Evolutionary conservation across 169 alveolate species (phyloP).

Genomic region (Haemoproteus tartakovskyi): DNA sequence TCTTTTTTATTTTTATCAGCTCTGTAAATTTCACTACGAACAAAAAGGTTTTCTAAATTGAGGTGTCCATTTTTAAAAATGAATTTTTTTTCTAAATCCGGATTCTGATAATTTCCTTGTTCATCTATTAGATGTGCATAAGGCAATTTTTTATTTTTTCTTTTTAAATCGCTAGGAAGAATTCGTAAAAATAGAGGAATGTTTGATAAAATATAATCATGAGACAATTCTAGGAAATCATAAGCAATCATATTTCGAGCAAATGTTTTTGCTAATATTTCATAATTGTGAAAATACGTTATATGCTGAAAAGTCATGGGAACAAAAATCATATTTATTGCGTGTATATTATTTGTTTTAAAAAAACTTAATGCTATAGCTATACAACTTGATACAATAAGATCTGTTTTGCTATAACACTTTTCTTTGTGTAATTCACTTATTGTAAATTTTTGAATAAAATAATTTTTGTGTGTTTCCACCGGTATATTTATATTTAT

Average conservation of each 20-base stretch:
- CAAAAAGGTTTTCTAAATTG: slow-evolving; percentile 31
- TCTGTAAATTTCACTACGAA: slow-evolving; percentile 19
- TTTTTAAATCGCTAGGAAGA: slow-evolving; percentile 44
- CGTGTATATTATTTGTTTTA: slow-evolving; percentile 52
- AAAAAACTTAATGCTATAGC: slow-evolving; percentile 29
- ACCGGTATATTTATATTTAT: slow-evolving; percentile 50
- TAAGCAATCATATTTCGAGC: slow-evolving; percentile 54
- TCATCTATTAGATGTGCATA: slow-evolving; percentile 28
- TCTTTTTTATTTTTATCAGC: slow-evolving; percentile 10
- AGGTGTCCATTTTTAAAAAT: slow-evolving; percentile 43
- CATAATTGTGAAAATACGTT: slow-evolving; percentile 40
- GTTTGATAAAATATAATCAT: slow-evolving; percentile 50
- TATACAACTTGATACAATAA: slow-evolving; percentile 41
- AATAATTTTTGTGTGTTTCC: slow-evolving; percentile 27
- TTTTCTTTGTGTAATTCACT: slow-evolving; percentile 6
- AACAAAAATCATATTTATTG: slow-evolving; percentile 58
- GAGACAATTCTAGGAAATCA: slow-evolving; percentile 55
- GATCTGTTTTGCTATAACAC: slow-evolving; percentile 23
- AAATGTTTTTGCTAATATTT: slow-evolving; percentile 50
- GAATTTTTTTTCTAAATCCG: slow-evolving; percentile 7
- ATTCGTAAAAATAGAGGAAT: slow-evolving; percentile 48
- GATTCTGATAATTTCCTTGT: slow-evolving; percentile 18
- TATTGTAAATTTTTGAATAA: slow-evolving; percentile 13
- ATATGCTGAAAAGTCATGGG: slow-evolving; percentile 39
- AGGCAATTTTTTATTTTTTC: slow-evolving; percentile 20